Evolutionary conservation across 2,329 filamentous ascomycete genomes (phyloP), one percentile per base, ranked within the genome.

Genomic region (Penicillium rolfsii): DNA sequence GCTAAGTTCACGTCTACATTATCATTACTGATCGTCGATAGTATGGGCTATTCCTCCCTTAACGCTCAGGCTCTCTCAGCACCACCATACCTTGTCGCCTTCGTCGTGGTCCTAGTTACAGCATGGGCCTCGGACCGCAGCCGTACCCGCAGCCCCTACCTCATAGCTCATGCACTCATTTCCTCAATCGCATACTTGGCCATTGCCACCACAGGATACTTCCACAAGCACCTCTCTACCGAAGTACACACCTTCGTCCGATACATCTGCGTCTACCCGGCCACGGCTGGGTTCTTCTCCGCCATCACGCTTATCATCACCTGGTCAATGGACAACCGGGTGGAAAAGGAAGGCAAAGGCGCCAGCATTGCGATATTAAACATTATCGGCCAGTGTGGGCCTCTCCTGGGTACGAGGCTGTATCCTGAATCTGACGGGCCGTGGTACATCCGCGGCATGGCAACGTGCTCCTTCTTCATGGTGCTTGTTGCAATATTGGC

Each of bases 301-400:
- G 89, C 91, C 22, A 90, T 96, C 59, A 92, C 91, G 0, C 83
- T 96, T 35, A 89, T 93, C 67, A 90, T 97, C 59, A 89, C 91
- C 1, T 97, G 93, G 93, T 91, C 86, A 38, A 85, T 97, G 71
- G 96, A 96, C 73, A 97, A 96, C 75, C 91, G 95, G 72, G 79
- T 84, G 56, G 87, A 82, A 12, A 86, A 88, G 63, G 85, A 85
- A 55, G 85, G 87, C 6, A 89, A 90, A 66, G 91, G 91, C 0
- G 87, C 87, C 1, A 91, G 89, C 1, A 91, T 96, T 70, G 91
- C 90, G 0, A 82, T 97, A 35, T 76, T 97, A 71, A 93, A 97
- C 75, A 71, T 92, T 38, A 83, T 97, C 14, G 93, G 91, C 1
- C 91, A 96, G 77, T 89, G 88, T 64, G 91, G 91, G 0, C 91